These are phyloP conservation scores for Trichoderma breve DNA, from an alignment of 2,329 filamentous ascomycete genomes.

Conservation along the genomic window DNA sequence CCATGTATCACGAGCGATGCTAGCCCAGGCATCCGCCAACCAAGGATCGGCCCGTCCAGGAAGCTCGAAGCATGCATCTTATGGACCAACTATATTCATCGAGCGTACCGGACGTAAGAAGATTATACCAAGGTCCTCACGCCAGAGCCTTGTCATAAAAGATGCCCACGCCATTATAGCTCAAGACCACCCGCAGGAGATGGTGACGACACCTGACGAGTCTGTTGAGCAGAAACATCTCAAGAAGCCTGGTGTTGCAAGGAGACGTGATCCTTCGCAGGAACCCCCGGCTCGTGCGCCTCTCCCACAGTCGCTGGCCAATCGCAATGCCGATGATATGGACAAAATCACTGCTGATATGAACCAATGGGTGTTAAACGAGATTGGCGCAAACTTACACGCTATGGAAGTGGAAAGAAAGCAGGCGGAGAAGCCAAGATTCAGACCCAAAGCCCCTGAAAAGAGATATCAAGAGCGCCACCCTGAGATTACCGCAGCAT, in stretches of 20 bases:
- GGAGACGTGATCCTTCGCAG: slow-evolving; percentile 27
- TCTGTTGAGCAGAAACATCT: slow-evolving; percentile 29
- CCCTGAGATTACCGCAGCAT: slow-evolving; percentile 35
- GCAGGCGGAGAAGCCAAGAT: slow-evolving; percentile 38
- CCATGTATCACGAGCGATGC: slow-evolving; percentile 52
- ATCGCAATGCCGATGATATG: slow-evolving; percentile 43
- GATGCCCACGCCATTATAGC: not conserved
- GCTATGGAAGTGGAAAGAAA: slow-evolving; percentile 44
- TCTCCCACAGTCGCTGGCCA: slow-evolving; percentile 35
- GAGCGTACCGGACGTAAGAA: slow-evolving; percentile 48
- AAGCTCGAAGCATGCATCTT: slow-evolving; percentile 42
- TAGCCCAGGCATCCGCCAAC: slow-evolving; percentile 31
- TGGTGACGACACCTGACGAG: slow-evolving; percentile 4
- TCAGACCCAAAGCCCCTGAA: slow-evolving; percentile 55
- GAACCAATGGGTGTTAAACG: slow-evolving; percentile 57
- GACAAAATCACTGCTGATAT: slow-evolving; percentile 53
- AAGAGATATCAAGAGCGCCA: slow-evolving; percentile 57
- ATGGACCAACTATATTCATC: slow-evolving; percentile 53
- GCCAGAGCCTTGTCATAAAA: slow-evolving; percentile 24
- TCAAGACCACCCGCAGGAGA: slow-evolving; percentile 1
- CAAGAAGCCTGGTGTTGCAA: slow-evolving; percentile 36
- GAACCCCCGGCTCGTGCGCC: slow-evolving; percentile 27
- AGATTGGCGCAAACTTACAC: slow-evolving; percentile 55
- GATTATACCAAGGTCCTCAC: slow-evolving; percentile 26
- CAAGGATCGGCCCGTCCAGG: slow-evolving; percentile 28